These are phyloP conservation scores for Podaxis carcinomalis DNA, from an alignment of 768 basidiomycete genomes.

Conservation along the genomic window DNA sequence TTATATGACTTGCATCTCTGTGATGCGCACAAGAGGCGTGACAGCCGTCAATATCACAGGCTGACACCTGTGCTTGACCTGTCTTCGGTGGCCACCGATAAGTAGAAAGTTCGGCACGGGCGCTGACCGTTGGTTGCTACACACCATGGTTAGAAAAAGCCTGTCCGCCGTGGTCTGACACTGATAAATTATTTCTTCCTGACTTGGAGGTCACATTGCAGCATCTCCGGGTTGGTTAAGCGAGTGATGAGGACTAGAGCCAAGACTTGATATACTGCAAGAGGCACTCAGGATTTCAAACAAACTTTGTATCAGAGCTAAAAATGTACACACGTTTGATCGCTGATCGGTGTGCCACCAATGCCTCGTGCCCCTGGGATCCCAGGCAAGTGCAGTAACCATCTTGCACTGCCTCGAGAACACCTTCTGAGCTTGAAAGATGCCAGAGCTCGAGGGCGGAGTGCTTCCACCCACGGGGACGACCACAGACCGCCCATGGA, in stretches of 20 bases:
- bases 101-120: not conserved
- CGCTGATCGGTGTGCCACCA: not conserved
- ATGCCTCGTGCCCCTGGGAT: not conserved
- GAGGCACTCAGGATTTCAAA: not conserved
- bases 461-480: constrained; percentile 29
- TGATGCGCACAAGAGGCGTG: not conserved
- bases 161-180: not conserved
- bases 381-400: not conserved
- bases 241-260: not conserved
- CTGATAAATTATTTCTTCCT: not conserved
- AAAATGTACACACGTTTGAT: not conserved
- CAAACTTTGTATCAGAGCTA: not conserved
- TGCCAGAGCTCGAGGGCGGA: constrained; percentile 42
- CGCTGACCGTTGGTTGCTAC: constrained; percentile 8
- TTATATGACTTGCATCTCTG: constrained; percentile 4
- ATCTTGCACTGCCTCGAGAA: not conserved
- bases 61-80: constrained; percentile 1
- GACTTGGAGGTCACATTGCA: not conserved
- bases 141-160: not conserved
- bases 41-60: not conserved
- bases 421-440: constrained; percentile 14
- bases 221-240: not conserved
- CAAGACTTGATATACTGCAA: not conserved
- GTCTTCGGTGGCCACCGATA: not conserved
- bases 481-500: constrained; percentile 3